Conservation (phyloP, 2,329 filamentous ascomycete genomes). For the Aspergillus pseudoterreus region DNA sequence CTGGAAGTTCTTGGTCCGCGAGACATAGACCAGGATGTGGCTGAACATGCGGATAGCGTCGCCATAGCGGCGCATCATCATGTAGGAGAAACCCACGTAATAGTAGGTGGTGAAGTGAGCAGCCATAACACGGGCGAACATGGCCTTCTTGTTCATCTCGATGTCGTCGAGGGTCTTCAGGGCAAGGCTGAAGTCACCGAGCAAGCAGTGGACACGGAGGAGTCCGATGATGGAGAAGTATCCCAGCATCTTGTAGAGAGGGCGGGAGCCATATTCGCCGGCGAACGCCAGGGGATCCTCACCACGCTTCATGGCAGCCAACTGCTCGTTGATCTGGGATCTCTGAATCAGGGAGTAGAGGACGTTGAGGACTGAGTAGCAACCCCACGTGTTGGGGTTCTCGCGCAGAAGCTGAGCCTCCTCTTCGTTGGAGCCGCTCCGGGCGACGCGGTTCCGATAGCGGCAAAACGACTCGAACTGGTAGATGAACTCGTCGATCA, state of each 20-base stretch:
- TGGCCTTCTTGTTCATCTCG: constrained; percentile 99
- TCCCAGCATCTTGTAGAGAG: constrained; percentile 94
- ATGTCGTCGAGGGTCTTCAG: constrained; percentile 99
- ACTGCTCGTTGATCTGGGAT: constrained; percentile 96
- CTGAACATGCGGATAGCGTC: constrained; percentile 99
- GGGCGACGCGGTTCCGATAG: constrained; percentile 87
- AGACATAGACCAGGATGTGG: constrained; percentile 99
- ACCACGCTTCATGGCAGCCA: constrained; percentile 88
- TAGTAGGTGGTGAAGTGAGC: constrained; percentile 99
- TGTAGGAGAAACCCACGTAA: constrained; percentile 99
- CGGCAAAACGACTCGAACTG: constrained; percentile 99
- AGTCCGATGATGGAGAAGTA: constrained; percentile 99
- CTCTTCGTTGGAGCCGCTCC: constrained; percentile 78
- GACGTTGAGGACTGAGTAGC: constrained; percentile 98
- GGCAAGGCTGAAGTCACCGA: constrained; percentile 96
- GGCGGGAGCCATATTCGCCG: constrained; percentile 91
- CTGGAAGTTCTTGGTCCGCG: constrained; percentile 99
- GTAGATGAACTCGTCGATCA: constrained; percentile 99
- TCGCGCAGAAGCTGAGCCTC: constrained; percentile 88
- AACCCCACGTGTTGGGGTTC: constrained; percentile 98
- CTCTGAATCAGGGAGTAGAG: constrained; percentile 98
- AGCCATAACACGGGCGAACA: constrained; percentile 99
- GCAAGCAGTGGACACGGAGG: constrained; percentile 88
- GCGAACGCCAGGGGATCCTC: constrained; percentile 85
- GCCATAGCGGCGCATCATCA: constrained; percentile 99